These are phyloP conservation scores for Brassica hybrid DNA, from an alignment of 441 rosid species.

Conservation along the genomic window DNA sequence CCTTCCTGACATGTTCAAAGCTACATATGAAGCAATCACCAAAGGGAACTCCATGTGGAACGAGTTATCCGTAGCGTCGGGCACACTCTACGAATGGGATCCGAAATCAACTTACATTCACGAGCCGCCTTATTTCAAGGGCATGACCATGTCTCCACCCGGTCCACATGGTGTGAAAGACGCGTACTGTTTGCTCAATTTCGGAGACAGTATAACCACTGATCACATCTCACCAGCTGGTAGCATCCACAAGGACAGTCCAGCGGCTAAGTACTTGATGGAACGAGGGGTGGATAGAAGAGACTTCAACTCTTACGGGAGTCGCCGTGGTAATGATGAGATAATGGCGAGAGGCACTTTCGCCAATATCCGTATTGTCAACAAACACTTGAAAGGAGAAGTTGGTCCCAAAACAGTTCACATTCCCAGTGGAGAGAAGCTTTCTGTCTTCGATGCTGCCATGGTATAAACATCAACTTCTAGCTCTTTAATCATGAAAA, in stretches of 20 bases:
- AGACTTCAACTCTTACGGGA: conserved; percentile 91
- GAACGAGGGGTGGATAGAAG: conserved; percentile 81
- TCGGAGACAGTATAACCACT: conserved; percentile 96
- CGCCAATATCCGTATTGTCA: conserved; percentile 84
- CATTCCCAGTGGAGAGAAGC: conserved; percentile 82
- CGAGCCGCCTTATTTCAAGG: conserved; percentile 91
- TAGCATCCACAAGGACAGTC: conserved; percentile 90
- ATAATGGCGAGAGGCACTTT: conserved; percentile 92
- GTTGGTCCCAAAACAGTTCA: conserved; percentile 94
- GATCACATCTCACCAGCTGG: conserved; percentile 98
- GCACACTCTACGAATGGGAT: conserved; percentile 82
- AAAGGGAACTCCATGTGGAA: conserved; percentile 97
- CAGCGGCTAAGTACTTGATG: conserved; percentile 87
- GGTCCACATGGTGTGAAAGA: conserved; percentile 88
- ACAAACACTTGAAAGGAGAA: conserved; percentile 83
- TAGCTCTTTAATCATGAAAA: not conserved
- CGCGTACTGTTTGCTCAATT: conserved; percentile 83
- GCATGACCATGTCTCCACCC: conserved; percentile 95
- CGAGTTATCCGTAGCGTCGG: conserved; percentile 69
- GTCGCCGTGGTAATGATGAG: conserved; percentile 94
- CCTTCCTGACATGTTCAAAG: conserved; percentile 92
- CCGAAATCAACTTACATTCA: conserved; percentile 87
- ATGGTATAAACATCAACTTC: conserved; percentile 52
- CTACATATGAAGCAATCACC: conserved; percentile 89
- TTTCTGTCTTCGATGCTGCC: conserved; percentile 87